Conservation (phyloP, 208 protist species). For the Trypanosoma boissoni region DNA sequence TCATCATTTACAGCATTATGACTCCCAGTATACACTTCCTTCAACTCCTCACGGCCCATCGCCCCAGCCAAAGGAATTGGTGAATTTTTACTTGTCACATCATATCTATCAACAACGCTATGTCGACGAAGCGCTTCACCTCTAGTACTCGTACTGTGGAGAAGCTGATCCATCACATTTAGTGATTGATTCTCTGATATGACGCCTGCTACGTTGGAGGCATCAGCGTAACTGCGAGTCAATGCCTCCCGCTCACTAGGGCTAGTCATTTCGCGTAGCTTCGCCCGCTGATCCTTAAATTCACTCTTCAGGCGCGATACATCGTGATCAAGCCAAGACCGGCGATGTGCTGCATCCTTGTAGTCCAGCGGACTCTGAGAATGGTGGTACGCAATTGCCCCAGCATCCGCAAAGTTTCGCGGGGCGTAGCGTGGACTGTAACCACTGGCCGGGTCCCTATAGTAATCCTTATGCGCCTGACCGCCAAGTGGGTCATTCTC, state of each 20-base stretch:
- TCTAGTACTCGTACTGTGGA: constrained; percentile 47
- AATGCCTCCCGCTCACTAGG: constrained; percentile 36
- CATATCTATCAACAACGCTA: constrained; percentile 50
- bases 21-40: constrained; percentile 10
- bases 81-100: constrained; percentile 11
- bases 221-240: constrained; percentile 21
- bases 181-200: constrained; percentile 31
- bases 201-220: constrained; percentile 30
- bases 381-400: constrained; percentile 73
- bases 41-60: constrained; percentile 28
- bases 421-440: constrained; percentile 84
- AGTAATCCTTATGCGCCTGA: constrained; percentile 83
- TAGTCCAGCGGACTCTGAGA: constrained; percentile 29
- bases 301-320: constrained; percentile 25
- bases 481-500: constrained; percentile 76
- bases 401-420: constrained; percentile 68
- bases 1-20: constrained; percentile 30
- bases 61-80: constrained; percentile 15
- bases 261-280: constrained; percentile 30
- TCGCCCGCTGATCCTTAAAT: constrained; percentile 33
- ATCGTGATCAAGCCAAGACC: constrained; percentile 61
- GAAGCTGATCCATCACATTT: constrained; percentile 47
- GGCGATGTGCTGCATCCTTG: constrained; percentile 38
- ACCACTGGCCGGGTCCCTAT: constrained; percentile 69
- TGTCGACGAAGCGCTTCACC: constrained; percentile 44